Percentiles rank a stretch among this genome's conserved stretches.
phyloP scores from a whole-genome alignment of 768 basidiomycete species.

The Kwoniella sp. region DNA sequence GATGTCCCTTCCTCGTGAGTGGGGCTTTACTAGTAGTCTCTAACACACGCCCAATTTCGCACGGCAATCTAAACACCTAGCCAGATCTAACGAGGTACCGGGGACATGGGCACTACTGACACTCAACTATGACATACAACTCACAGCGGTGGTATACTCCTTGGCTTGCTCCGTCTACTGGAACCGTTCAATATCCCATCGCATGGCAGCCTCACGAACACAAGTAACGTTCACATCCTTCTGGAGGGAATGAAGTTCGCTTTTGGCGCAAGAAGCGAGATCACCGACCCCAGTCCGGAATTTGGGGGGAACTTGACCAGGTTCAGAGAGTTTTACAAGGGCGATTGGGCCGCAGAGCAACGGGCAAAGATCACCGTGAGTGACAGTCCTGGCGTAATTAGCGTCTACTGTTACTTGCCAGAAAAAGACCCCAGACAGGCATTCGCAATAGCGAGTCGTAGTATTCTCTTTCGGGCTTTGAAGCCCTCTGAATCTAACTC shows the following conservation, averaged over 20 bases:
- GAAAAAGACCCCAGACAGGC: too few species aligned
- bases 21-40: too few species aligned
- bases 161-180: slow-evolving; percentile 88
- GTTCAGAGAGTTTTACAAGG: slow-evolving; percentile 64
- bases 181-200: slow-evolving; percentile 64
- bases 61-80: neutral
- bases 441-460: too few species aligned
- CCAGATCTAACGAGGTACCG: neutral
- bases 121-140: neutral
- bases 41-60: neutral
- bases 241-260: slow-evolving; percentile 86
- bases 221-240: slow-evolving; percentile 73
- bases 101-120: neutral
- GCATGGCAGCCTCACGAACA: slow-evolving; percentile 19
- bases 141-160: slow-evolving; percentile 75
- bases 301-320: slow-evolving; percentile 65
- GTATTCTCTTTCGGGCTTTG: too few species aligned
- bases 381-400: slow-evolving; percentile 17
- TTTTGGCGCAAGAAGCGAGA: slow-evolving; percentile 67
- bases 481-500: too few species aligned
- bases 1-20: slow-evolving; percentile 69
- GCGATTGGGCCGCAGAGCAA: slow-evolving; percentile 65
- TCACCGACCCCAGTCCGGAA: slow-evolving; percentile 68
- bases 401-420: too few species aligned
- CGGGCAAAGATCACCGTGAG: slow-evolving; percentile 75